Conservation (phyloP, 2,329 filamentous ascomycete genomes). For the Dothiorella sarmentorum region DNA sequence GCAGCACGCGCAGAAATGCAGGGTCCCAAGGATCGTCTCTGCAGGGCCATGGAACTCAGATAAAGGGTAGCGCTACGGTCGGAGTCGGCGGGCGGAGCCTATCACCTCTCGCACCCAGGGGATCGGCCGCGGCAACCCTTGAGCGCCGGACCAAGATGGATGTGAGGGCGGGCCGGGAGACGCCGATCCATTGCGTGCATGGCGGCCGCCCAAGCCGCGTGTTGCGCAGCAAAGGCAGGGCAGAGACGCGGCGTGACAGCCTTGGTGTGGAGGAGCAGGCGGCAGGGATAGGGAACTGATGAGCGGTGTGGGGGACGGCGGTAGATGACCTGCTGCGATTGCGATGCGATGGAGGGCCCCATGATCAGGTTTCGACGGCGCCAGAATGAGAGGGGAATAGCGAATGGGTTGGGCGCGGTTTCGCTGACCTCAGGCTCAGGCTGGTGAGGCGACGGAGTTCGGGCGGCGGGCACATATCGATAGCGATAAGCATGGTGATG, state of each 20-base stretch:
- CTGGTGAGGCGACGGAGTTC: neutral
- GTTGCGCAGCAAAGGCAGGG: slow-evolving; percentile 15
- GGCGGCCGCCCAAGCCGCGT: slow-evolving; percentile 12
- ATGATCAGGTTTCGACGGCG: no score
- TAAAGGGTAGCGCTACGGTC: neutral
- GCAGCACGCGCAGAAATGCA: slow-evolving; percentile 17
- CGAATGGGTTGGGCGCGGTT: neutral
- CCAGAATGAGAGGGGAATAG: no score
- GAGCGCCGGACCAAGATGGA: slow-evolving; percentile 1
- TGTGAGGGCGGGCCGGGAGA: neutral
- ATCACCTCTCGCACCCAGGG: neutral
- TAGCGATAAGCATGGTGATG: slow-evolving; percentile 8
- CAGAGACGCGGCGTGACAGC: slow-evolving; percentile 5
- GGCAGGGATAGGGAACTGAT: slow-evolving; percentile 9
- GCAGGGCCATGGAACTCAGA: neutral
- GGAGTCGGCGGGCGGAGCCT: neutral
- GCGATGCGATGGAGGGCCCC: no score
- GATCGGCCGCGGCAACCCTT: neutral
- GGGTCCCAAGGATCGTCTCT: slow-evolving; percentile 16
- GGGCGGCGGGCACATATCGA: neutral
- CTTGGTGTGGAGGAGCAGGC: slow-evolving; percentile 10
- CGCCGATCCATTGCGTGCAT: slow-evolving; percentile 14
- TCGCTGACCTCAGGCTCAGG: slow-evolving; percentile 1
- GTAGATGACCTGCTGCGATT: slow-evolving; percentile 5
- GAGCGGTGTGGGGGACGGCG: slow-evolving; percentile 15